phyloP scores from a whole-genome alignment of 106 monocot genomes.

The Triglochin maritima region DNA sequence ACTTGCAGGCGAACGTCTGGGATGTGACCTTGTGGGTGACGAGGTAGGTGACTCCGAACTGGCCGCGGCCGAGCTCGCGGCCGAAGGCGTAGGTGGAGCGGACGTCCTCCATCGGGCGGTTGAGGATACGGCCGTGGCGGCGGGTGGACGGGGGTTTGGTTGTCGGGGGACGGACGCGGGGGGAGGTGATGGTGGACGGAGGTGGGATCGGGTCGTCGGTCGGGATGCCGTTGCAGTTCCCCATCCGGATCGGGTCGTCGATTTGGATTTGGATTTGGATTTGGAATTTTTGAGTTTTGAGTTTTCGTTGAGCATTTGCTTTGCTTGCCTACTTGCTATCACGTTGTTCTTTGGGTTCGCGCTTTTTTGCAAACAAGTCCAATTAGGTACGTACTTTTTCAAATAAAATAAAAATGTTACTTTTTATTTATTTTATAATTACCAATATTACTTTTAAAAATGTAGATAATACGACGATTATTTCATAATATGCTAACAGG shows the following conservation, averaged over 20 bases:
- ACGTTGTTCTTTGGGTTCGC: no score
- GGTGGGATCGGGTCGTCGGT: not conserved
- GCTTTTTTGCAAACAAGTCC: no score
- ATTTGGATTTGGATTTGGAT: not conserved
- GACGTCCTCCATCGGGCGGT: slow-evolving; percentile 20
- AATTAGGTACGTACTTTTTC: no score
- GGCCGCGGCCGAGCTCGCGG: slow-evolving; percentile 16
- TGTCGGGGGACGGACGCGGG: not conserved
- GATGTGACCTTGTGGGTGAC: slow-evolving; percentile 18
- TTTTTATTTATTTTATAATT: no score
- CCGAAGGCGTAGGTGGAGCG: slow-evolving; percentile 11
- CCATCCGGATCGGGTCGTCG: not conserved
- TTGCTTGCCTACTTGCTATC: not conserved
- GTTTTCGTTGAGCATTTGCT: not conserved
- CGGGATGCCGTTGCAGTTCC: slow-evolving; percentile 6
- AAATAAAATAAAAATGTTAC: no score
- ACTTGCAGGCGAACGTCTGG: slow-evolving; percentile 21
- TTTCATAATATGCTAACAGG: no score
- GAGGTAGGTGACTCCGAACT: slow-evolving; percentile 22
- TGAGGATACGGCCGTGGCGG: slow-evolving; percentile 8
- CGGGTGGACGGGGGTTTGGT: not conserved
- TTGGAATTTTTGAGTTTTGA: no score
- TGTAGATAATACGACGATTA: no score
- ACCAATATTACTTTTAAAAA: no score
- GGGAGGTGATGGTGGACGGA: not conserved